A percentile compares a stretch with the other conserved stretches of the same genome.
Conservation (phyloP, 805 yeast species). For the Hanseniaspora lindneri region DNA sequence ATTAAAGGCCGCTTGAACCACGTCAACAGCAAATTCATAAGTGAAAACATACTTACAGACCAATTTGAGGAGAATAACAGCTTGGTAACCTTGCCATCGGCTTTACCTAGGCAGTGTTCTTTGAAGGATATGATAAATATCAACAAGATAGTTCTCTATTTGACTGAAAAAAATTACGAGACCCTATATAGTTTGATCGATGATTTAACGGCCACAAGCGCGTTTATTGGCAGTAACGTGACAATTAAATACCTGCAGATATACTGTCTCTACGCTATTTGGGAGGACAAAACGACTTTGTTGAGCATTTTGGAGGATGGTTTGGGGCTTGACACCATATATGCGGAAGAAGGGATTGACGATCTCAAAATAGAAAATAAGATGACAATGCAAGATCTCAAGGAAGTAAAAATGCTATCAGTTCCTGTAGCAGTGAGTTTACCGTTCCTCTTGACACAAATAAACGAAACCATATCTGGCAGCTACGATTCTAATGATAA, state of each 20-base stretch:
- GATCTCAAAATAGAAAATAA: background rate
- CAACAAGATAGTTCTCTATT: background rate
- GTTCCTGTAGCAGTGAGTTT: conserved; percentile 22
- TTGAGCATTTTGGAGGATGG: background rate
- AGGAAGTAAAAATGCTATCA: background rate
- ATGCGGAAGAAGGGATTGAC: background rate
- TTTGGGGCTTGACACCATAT: background rate
- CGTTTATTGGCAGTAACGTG: background rate
- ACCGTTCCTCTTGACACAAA: conserved; percentile 33
- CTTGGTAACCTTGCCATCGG: too few relatives aligned
- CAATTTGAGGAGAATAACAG: background rate
- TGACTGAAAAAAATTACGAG: background rate
- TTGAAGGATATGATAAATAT: background rate
- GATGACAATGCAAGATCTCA: background rate
- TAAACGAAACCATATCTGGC: conserved; percentile 24
- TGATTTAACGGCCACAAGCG: too few relatives aligned
- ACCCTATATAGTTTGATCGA: background rate
- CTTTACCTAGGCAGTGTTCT: too few relatives aligned
- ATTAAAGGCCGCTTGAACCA: background rate
- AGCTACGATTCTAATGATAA: conserved; percentile 1
- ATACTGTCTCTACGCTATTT: background rate
- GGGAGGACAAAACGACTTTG: conserved; percentile 4
- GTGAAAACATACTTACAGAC: background rate
- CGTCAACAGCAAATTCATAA: background rate
- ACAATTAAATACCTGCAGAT: background rate